phyloP scores from a whole-genome alignment of 2,329 filamentous ascomycete genomes.

The Fusarium pseudocircinatum region DNA sequence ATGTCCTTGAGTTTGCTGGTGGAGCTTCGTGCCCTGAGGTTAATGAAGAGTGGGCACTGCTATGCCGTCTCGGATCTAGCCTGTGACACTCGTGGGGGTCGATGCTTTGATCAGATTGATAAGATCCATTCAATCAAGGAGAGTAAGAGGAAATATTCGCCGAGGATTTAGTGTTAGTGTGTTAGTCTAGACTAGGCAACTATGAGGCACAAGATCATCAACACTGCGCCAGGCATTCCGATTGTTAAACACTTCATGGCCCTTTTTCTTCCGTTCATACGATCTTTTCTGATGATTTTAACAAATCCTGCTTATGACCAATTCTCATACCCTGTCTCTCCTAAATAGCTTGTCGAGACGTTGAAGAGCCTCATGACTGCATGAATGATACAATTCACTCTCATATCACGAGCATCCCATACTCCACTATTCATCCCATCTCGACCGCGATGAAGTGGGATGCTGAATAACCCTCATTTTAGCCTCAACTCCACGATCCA shows the following conservation, averaged over 20 bases:
- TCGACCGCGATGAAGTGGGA: neutral
- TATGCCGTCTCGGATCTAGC: neutral
- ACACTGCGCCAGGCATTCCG: too few relatives aligned
- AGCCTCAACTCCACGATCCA: neutral
- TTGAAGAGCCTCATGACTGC: neutral
- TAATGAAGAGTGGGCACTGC: slow-evolving; percentile 29
- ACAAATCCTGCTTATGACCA: neutral
- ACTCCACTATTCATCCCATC: slow-evolving; percentile 4
- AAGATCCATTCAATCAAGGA: slow-evolving; percentile 19
- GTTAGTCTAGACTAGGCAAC: neutral
- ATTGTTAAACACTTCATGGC: too few relatives aligned
- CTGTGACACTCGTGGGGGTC: neutral
- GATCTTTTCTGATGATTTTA: neutral
- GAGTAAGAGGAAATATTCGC: neutral
- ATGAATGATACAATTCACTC: neutral
- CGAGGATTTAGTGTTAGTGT: neutral
- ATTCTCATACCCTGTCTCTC: too few relatives aligned
- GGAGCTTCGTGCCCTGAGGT: slow-evolving; percentile 26
- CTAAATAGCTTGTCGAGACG: fast-evolving
- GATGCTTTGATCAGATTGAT: slow-evolving; percentile 32
- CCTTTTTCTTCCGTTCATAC: neutral
- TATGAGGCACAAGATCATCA: too few relatives aligned
- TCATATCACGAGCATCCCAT: neutral
- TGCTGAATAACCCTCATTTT: slow-evolving; percentile 1
- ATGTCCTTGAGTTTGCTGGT: slow-evolving; percentile 6